These are phyloP conservation scores for Moringa oleifera DNA, from an alignment of 345 rosid species.

Conservation along the genomic window DNA sequence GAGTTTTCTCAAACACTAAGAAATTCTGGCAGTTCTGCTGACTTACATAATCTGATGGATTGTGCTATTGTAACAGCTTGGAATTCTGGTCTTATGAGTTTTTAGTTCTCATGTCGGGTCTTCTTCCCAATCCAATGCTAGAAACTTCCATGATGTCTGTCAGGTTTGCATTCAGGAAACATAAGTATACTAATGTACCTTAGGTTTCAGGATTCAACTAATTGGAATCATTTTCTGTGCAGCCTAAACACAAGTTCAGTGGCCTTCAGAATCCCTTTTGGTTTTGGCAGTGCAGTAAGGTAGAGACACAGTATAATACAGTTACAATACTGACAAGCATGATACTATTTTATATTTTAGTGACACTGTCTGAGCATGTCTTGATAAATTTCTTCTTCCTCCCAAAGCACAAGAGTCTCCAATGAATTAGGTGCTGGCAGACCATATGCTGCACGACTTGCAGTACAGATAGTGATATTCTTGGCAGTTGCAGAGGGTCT, in stretches of 20 bases:
- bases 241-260: slow-evolving; percentile 30
- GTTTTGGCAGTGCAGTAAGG: slow-evolving; percentile 34
- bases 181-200: too few species aligned
- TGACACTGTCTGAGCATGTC: too few species aligned
- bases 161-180: slow-evolving; percentile 18
- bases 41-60: neutral
- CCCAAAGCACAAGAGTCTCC: slow-evolving; percentile 31
- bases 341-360: too few species aligned
- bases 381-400: neutral
- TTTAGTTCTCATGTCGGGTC: slow-evolving; percentile 28
- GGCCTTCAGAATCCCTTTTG: slow-evolving; percentile 31
- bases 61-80: slow-evolving; percentile 20
- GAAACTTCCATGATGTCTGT: slow-evolving; percentile 36
- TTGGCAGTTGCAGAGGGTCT: slow-evolving; percentile 22
- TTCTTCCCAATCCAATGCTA: slow-evolving; percentile 36
- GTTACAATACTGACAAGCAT: too few species aligned
- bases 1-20: slow-evolving; percentile 1
- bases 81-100: slow-evolving; percentile 32
- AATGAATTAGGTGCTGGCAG: slow-evolving; percentile 33
- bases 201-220: too few species aligned
- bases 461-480: slow-evolving; percentile 16
- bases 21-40: neutral
- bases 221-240: neutral
- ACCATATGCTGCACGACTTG: slow-evolving; percentile 17
- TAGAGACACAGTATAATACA: neutral